Conservation (phyloP, 1,139 yeast species). For the Zygotorulaspora mrakii region DNA sequence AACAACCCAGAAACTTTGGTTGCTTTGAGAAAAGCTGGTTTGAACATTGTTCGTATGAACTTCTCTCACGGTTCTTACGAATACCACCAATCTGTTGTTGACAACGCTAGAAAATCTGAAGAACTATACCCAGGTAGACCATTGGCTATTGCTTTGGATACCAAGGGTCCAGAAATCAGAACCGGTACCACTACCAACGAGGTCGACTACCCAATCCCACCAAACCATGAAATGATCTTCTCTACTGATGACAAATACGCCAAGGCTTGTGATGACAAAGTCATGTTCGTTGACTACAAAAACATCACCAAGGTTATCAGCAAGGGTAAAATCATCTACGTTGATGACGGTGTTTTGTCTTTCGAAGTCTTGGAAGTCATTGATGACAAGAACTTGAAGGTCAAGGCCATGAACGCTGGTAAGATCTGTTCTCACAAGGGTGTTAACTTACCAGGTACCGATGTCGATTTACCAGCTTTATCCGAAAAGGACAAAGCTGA, state of each 20-base stretch:
- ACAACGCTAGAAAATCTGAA: conserved; percentile 93
- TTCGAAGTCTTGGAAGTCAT: conserved; percentile 83
- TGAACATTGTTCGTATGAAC: conserved; percentile 97
- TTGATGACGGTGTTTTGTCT: conserved; percentile 97
- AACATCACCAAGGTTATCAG: conserved; percentile 93
- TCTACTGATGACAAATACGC: conserved; percentile 83
- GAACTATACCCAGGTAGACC: conserved; percentile 91
- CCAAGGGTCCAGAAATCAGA: conserved; percentile 99
- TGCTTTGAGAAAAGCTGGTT: conserved; percentile 91
- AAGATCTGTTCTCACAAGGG: conserved; percentile 97
- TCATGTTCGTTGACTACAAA: conserved; percentile 90
- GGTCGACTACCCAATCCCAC: conserved; percentile 73
- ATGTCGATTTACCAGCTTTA: conserved; percentile 96
- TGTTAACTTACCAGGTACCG: conserved; percentile 98
- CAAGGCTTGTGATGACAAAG: conserved; percentile 64
- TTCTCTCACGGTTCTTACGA: conserved; percentile 97
- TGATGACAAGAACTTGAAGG: conserved; percentile 78
- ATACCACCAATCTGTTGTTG: conserved; percentile 94
- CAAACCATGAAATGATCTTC: conserved; percentile 88
- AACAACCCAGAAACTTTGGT: conserved; percentile 82
- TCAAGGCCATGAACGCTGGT: conserved; percentile 88
- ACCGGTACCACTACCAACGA: conserved; percentile 87
- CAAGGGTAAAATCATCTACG: conserved; percentile 82
- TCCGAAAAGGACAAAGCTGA: conserved; percentile 94
- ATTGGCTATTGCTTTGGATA: conserved; percentile 95